Evolutionary conservation across 495 filamentous ascomycete species (phyloP), one percentile per base, ranked within the genome.

Genomic region (Tuber microsphaerosporum): DNA sequence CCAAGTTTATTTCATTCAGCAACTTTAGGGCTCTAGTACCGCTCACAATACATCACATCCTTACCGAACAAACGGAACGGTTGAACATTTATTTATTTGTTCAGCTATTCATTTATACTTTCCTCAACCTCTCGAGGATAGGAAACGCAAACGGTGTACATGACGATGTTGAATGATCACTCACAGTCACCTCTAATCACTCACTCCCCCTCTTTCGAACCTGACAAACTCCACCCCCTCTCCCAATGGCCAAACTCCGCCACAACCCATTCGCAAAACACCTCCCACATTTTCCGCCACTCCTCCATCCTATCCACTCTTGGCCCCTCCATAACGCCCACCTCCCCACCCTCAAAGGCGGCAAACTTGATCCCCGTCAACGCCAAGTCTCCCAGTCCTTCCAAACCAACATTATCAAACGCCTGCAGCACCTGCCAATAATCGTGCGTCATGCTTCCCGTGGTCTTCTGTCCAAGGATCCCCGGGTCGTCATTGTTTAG

Each of bases 321-420:
- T 31, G 91, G 74, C 0, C 93, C 91, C n/a, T 94, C 95, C 77
- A 91, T 83, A 72, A 90, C 88, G 91, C 94, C 97, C 73, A 90
- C 88, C 16, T 90, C 88, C 81, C 92, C 90, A 80, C 97, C 94
- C 80, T 94, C 92, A 82, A 92, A 97, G 45, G 91, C 90, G 37
- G 94, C 93, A 91, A 92, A 97, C 43, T 91, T 87, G 56, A 99
- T 90, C 73, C 93, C 96, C 75, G 96, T 98, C 86, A 97, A 93
- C 20, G 92, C 94, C 80, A 99, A 86, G 79, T 90, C 90, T 7
- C 93, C 94, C 56, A 94, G 84, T 1, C 92, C 93, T 26, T 90
- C 92, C 39, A 97, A 84, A 20, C 93, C 95, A 39, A 97, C 87
- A 77, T 93, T 94, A 73, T 96, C 89, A 85, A 93, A 92, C 2